These are phyloP conservation scores for Verbena officinalis DNA, from an alignment of 257 asterid species.

Conservation along the genomic window DNA sequence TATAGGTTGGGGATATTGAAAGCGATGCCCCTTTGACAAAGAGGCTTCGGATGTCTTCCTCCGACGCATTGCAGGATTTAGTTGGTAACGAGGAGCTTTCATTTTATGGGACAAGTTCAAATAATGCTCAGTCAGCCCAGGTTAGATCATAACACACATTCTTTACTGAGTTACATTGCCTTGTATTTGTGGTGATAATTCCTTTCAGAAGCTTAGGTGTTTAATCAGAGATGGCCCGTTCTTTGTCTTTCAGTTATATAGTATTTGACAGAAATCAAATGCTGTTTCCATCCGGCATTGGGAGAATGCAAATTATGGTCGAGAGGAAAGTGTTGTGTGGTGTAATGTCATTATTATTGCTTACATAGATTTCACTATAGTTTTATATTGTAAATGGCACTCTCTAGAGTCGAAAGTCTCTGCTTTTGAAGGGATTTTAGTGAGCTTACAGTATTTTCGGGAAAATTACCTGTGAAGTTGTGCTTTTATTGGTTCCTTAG, in stretches of 20 bases:
- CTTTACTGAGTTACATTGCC: conserved; percentile 22
- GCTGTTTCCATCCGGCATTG: conserved; percentile 3
- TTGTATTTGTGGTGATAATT: conserved; percentile 13
- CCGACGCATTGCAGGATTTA: conserved; percentile 87
- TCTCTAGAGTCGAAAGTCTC: background rate
- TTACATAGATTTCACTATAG: conserved; percentile 7
- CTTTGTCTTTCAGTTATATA: conserved; percentile 8
- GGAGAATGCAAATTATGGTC: background rate
- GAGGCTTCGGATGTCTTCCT: conserved; percentile 77
- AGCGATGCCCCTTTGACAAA: conserved; percentile 73
- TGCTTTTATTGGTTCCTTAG: conserved; percentile 4
- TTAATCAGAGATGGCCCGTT: conserved; percentile 3
- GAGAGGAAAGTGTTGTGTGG: conserved; percentile 7
- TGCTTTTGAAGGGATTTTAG: background rate
- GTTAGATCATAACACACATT: conserved; percentile 43
- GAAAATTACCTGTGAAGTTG: background rate
- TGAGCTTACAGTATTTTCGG: conserved; percentile 1
- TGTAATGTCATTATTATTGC: conserved; percentile 1
- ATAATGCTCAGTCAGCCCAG: conserved; percentile 80
- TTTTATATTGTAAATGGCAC: conserved; percentile 5
- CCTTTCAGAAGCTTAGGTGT: background rate
- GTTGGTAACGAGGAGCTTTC: conserved; percentile 85
- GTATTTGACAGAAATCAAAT: conserved; percentile 8
- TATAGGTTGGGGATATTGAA: conserved; percentile 92
- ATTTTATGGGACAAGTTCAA: conserved; percentile 73